A percentile compares a stretch with the other conserved stretches of the same genome.
phyloP scores from a whole-genome alignment of 257 asterid species.

The Verbascum thapsus region DNA sequence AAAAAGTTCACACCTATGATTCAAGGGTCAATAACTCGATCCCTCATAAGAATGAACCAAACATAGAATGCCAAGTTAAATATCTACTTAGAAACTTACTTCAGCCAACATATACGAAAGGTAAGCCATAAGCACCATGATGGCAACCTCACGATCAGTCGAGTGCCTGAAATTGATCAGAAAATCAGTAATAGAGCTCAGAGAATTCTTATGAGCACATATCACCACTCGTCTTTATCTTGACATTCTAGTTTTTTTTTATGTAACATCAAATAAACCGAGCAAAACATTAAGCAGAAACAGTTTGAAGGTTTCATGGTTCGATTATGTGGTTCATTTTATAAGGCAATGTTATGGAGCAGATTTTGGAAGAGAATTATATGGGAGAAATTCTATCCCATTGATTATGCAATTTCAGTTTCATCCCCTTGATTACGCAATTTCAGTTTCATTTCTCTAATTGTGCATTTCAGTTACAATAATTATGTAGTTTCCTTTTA shows the following conservation, averaged over 20 bases:
- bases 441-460: too few species aligned
- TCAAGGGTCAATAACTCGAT: constrained; percentile 7
- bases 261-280: neutral
- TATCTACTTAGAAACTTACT: constrained; percentile 39
- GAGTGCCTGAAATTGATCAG: constrained; percentile 59
- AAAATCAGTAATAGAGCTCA: constrained; percentile 6
- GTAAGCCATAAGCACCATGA: constrained; percentile 80
- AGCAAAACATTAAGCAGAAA: constrained; percentile 6
- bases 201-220: neutral
- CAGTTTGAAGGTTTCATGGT: neutral
- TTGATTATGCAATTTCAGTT: too few species aligned
- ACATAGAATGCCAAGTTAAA: constrained; percentile 16
- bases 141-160: constrained; percentile 78
- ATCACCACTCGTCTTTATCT: neutral
- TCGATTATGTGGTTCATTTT: neutral
- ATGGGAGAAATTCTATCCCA: neutral
- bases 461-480: too few species aligned
- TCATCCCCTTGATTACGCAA: too few species aligned
- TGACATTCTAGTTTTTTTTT: neutral
- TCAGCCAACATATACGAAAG: constrained; percentile 71
- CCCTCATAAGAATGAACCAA: neutral
- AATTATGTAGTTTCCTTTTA: too few species aligned
- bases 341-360: neutral
- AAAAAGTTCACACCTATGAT: constrained; percentile 2
- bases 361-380: neutral